phyloP scores from a whole-genome alignment of 495 filamentous ascomycete genomes.

The Penicillium robsamsonii region DNA sequence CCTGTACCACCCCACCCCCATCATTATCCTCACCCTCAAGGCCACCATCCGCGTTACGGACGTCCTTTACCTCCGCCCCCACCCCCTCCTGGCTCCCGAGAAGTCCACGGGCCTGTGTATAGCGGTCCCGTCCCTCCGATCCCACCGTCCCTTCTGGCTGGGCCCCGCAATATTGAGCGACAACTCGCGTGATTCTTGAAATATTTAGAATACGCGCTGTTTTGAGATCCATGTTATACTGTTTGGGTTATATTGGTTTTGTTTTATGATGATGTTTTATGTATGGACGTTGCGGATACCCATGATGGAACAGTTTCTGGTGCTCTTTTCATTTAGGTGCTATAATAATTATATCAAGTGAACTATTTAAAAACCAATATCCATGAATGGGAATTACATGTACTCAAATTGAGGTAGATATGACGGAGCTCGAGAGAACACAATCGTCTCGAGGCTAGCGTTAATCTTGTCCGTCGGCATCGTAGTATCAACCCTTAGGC shows the following conservation, averaged over 20 bases:
- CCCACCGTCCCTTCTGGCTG: slow-evolving; percentile 34
- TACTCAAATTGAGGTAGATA: neutral
- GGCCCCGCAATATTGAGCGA: slow-evolving; percentile 40
- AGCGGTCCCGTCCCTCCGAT: slow-evolving; percentile 26
- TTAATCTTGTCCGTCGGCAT: neutral
- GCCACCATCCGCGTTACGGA: slow-evolving; percentile 13
- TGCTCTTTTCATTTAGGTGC: neutral
- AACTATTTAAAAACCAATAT: neutral
- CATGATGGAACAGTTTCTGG: slow-evolving; percentile 3
- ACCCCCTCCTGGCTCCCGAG: slow-evolving; percentile 22
- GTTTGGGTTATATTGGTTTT: neutral
- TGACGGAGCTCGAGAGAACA: neutral
- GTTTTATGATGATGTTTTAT: neutral
- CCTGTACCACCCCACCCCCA: slow-evolving; percentile 18
- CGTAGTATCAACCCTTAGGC: neutral
- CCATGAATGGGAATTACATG: neutral
- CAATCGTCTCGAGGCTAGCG: neutral
- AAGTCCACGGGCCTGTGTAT: slow-evolving; percentile 18
- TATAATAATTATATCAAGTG: neutral
- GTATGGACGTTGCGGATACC: slow-evolving; percentile 13
- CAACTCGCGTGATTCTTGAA: slow-evolving; percentile 30
- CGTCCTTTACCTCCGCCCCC: slow-evolving; percentile 24
- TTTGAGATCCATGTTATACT: neutral
- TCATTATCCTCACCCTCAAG: slow-evolving; percentile 9
- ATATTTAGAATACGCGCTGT: neutral